Conservation (phyloP, 2,329 filamentous ascomycete species). For the Cladosporium cucumerinum region DNA sequence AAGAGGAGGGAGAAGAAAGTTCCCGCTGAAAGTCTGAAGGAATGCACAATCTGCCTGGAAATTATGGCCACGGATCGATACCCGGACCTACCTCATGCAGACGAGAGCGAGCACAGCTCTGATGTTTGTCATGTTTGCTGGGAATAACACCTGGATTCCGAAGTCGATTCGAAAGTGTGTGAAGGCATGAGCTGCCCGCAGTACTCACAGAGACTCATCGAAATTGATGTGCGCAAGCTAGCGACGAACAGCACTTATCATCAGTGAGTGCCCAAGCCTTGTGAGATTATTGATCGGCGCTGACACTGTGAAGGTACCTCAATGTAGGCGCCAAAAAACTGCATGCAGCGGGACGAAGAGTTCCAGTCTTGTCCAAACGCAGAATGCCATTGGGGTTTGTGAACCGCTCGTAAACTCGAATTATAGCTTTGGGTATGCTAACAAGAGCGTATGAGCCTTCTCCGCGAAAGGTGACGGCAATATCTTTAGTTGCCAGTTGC, state of each 20-base stretch:
- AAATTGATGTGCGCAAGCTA: conserved; percentile 20
- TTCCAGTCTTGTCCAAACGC: conserved; percentile 9
- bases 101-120: not conserved
- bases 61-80: conserved; percentile 10
- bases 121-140: conserved; percentile 22
- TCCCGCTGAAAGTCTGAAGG: too few relatives aligned
- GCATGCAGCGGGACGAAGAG: not conserved
- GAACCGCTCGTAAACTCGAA: too few relatives aligned
- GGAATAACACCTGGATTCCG: conserved; percentile 17
- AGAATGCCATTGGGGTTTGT: conserved; percentile 2
- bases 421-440: too few relatives aligned
- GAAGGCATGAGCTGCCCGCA: conserved; percentile 20
- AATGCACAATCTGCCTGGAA: conserved; percentile 21
- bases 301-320: conserved; percentile 17
- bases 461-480: conserved; percentile 23
- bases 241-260: conserved; percentile 8
- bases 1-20: not conserved
- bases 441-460: conserved; percentile 21
- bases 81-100: conserved; percentile 11
- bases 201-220: conserved; percentile 18
- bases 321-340: conserved; percentile 16
- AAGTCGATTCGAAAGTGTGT: not conserved
- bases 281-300: too few relatives aligned
- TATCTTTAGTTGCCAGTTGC: conserved; percentile 26
- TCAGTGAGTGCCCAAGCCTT: too few relatives aligned